These are phyloP conservation scores for Aspergillus sp. DNA, from an alignment of 2,329 filamentous ascomycete species.

Conservation along the genomic window DNA sequence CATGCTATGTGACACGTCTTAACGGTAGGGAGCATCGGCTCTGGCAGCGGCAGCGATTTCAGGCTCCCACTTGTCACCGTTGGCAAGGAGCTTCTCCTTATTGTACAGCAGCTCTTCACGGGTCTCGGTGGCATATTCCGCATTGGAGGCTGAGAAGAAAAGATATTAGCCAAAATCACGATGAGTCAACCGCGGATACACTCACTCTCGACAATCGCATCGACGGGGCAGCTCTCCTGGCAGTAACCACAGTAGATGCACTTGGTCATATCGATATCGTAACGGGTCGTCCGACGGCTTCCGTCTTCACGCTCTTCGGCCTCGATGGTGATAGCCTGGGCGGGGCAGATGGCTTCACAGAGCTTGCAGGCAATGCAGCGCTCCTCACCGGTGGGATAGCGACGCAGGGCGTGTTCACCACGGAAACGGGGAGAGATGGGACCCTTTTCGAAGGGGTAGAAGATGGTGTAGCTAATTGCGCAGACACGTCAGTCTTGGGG, in stretches of 20 bases:
- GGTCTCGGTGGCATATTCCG: constrained; percentile 72
- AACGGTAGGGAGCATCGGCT: constrained; percentile 90
- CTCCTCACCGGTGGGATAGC: constrained; percentile 97
- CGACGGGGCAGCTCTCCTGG: constrained; percentile 97
- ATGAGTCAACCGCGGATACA: constrained; percentile 20
- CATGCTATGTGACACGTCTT: constrained; percentile 32
- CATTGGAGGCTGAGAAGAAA: constrained; percentile 57
- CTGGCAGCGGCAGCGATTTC: constrained; percentile 89
- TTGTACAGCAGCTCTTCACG: constrained; percentile 96
- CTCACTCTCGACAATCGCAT: constrained; percentile 79
- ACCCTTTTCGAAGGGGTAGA: constrained; percentile 98
- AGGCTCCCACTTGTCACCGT: constrained; percentile 96
- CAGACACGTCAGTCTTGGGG: constrained; percentile 2
- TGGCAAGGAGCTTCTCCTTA: constrained; percentile 88
- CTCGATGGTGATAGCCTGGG: constrained; percentile 98
- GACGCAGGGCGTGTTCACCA: constrained; percentile 92
- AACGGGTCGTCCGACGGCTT: constrained; percentile 89
- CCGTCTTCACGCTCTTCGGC: constrained; percentile 97
- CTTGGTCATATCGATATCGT: constrained; percentile 99
- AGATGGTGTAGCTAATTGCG: constrained; percentile 83
- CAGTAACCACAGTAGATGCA: constrained; percentile 99
- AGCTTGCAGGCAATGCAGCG: constrained; percentile 99
- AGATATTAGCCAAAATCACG: no score
- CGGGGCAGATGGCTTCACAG: constrained; percentile 96
- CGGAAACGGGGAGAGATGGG: constrained; percentile 97